Evolutionary conservation across 805 yeast species (phyloP), one percentile per base, ranked within the genome.

Genomic region (Candida michaelii): DNA sequence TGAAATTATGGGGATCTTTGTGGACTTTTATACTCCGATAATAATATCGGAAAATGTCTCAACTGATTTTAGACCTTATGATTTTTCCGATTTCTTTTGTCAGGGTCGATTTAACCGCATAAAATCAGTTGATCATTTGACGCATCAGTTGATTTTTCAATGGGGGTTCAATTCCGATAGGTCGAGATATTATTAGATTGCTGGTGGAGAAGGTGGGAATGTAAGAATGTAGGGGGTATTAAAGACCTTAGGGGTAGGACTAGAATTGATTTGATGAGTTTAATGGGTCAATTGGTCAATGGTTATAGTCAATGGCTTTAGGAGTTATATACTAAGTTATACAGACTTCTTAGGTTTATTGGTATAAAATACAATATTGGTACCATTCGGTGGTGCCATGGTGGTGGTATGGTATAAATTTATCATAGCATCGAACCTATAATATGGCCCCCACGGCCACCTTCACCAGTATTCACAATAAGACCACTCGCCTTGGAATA

Each of bases 131-230:
- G 45, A 36, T 36, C 38, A 30, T 42, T n/a, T 15, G 24, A 9
- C 24, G 35, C 43, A 40, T 40, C 43, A 40, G 36, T 36, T 40
- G 43, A 40, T 40, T 25, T 25, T 25, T n/a, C 13, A 25, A 25
- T 25, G 29, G 13, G 13, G 13, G 12, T 25, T 25, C 6, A 25
- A 25, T 5, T 25, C 29, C 29, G 29, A 25, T 25, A 25, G 29
- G 29, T 11, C 13, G 5, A 11, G 6, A 7, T 11, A 9, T 25
- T 25, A 11, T n/a, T n/a, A n/a, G n/a, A n/a, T n/a, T n/a, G n/a
- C n/a, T n/a, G n/a, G n/a, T n/a, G n/a, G n/a, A n/a, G n/a, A n/a
- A n/a, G n/a, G n/a, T 12, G 29, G 29, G 6, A 7, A 25, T 11
- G 12, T 25, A 7, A 25, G n/a, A 5, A 5, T 25, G n/a, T 25